These are phyloP conservation scores for Podospora fimiseda DNA, from an alignment of 495 filamentous ascomycete genomes.

Conservation along the genomic window DNA sequence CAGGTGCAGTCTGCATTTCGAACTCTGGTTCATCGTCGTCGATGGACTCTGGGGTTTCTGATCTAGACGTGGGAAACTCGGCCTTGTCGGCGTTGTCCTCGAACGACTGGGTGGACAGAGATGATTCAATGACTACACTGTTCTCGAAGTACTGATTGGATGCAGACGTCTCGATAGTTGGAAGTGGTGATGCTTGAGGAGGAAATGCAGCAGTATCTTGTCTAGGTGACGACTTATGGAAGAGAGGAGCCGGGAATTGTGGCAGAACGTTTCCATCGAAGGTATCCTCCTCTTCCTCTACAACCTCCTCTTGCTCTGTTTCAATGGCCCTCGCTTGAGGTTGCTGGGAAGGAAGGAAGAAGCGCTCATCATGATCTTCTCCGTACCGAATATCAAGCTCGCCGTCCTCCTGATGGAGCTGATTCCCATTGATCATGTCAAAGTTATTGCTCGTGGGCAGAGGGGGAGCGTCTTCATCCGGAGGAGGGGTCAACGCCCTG, in stretches of 20 bases:
- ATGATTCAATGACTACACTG: too few relatives aligned
- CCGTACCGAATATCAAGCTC: too few relatives aligned
- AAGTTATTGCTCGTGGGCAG: too few relatives aligned
- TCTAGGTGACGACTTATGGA: not conserved
- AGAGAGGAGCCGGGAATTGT: not conserved
- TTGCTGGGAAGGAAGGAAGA: too few relatives aligned
- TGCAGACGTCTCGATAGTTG: not conserved
- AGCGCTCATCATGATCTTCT: not conserved
- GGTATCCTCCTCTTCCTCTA: not conserved
- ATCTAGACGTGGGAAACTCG: too few relatives aligned
- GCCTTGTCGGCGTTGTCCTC: not conserved
- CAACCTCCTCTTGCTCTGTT: not conserved
- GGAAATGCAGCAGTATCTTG: not conserved
- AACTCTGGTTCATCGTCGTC: not conserved
- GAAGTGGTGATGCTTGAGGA: not conserved
- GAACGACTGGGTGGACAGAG: too few relatives aligned
- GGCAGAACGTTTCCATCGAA: not conserved
- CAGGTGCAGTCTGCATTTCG: not conserved
- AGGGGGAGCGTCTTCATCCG: not conserved
- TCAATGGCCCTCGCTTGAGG: too few relatives aligned
- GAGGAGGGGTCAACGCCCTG: conserved; percentile 2
- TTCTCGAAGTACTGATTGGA: not conserved
- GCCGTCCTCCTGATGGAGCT: too few relatives aligned
- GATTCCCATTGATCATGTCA: too few relatives aligned
- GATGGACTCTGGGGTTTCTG: not conserved